These are phyloP conservation scores for Emergomyces pasteurianus DNA, from an alignment of 2,329 filamentous ascomycete genomes.

Conservation along the genomic window DNA sequence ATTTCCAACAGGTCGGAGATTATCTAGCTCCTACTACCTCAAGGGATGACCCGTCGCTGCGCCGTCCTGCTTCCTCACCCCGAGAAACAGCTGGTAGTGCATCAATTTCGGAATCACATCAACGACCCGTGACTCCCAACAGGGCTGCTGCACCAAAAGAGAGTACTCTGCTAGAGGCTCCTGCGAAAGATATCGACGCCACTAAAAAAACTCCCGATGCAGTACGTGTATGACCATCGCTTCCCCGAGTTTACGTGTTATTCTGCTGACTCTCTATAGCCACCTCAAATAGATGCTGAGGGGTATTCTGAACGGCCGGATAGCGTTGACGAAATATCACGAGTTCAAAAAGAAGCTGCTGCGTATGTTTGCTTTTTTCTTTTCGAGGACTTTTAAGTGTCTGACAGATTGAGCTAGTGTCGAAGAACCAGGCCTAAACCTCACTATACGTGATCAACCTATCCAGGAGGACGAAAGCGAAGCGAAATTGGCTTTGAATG, in stretches of 20 bases:
- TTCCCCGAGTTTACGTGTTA: neutral
- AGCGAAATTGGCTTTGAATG: constrained; percentile 37
- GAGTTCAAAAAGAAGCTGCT: constrained; percentile 33
- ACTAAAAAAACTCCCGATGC: neutral
- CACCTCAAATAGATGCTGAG: constrained; percentile 28
- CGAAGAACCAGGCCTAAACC: constrained; percentile 34
- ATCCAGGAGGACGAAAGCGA: constrained; percentile 39
- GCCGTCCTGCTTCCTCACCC: constrained; percentile 6
- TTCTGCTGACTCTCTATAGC: neutral
- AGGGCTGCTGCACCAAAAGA: neutral
- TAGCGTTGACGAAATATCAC: constrained; percentile 33
- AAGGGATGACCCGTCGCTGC: constrained; percentile 6
- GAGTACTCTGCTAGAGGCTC: neutral
- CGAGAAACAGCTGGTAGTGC: neutral
- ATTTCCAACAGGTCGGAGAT: constrained; percentile 17
- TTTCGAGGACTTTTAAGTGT: neutral
- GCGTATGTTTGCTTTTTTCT: constrained; percentile 17
- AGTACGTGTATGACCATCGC: neutral
- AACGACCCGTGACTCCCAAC: neutral
- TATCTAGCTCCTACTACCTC: constrained; percentile 15
- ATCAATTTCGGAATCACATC: neutral
- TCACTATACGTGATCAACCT: constrained; percentile 38
- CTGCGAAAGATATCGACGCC: neutral
- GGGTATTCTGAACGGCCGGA: constrained; percentile 30
- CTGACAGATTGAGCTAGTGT: constrained; percentile 18